Base-by-base conservation (phyloP, 768 basidiomycete species). In the Boletus tomentosulus region DNA sequence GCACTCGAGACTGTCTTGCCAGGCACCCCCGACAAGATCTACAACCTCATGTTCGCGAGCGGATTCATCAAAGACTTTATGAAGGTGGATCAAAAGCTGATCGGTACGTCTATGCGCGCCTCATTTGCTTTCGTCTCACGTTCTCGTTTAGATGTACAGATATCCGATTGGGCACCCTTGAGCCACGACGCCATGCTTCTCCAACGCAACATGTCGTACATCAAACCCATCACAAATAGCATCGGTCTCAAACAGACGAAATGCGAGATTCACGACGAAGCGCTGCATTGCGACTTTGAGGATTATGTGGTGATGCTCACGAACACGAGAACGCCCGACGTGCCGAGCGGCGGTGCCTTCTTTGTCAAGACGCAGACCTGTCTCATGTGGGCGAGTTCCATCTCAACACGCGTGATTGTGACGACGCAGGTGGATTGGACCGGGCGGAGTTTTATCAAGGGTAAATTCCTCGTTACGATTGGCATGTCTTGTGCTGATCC, bases 401-500 rank as follows among this genome's bases (percentile, higher is more conserved):
- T 87, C 48, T 81, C 86, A 24, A 88, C 89, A 6, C 83, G 79
- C 54, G 83, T 99, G 13, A 58, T 94, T 11, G 91, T 98, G 4
- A 94, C 92, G 39, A 92, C 89, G 4, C 83, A 88, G 58, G 91
- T 98, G 2, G 95, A 98, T 56, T 99, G 96, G 94, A 92, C 91
- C 0, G 95, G 95, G 42, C 80, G 93, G 61, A 95, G 92, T 72
- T 98, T 98, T 73, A 94, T 99, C 71, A 96, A 91, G 73, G 88
- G 94, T 93, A 53, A 59, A 75, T 56, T 11, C 37, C 41, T 7
- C 10, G 22, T 22, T 24, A 9, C 5, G 39, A 11, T 30, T 19
- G 19, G 9, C 31, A 42, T 55, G 13, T 10, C 28, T 16, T 13
- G 28, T 46, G 10, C 19, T 60, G 41, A 53, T 49, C 4, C 46